These are phyloP conservation scores for Marasmius sp. DNA, from an alignment of 1,284 basidiomycete species.

Conservation along the genomic window DNA sequence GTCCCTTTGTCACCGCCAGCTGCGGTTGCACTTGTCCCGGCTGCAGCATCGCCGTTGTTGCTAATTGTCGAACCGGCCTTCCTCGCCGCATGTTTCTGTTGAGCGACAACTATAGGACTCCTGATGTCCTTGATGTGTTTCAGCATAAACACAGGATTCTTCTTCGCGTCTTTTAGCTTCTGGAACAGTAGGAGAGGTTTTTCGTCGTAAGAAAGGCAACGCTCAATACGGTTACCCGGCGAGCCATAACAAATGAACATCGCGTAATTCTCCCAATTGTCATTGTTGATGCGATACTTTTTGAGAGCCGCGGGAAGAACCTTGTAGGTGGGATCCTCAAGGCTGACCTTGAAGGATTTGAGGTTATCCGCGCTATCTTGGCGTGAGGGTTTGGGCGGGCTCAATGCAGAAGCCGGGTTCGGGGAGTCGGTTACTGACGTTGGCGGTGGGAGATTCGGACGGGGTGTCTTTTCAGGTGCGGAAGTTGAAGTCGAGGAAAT, in stretches of 20 bases:
- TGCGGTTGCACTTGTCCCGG: constrained; percentile 14
- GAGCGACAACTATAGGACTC: constrained; percentile 92
- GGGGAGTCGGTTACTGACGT: constrained; percentile 30
- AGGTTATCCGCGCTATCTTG: constrained; percentile 76
- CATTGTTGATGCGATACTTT: constrained; percentile 98
- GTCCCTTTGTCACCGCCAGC: constrained; percentile 32
- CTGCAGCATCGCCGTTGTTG: constrained; percentile 3
- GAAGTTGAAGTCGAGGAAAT: constrained; percentile 17
- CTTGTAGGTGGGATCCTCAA: constrained; percentile 98
- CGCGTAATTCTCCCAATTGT: constrained; percentile 98
- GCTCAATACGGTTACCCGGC: constrained; percentile 82
- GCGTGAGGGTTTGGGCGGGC: constrained; percentile 45
- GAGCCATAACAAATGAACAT: constrained; percentile 98
- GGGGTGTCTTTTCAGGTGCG: constrained; percentile 18
- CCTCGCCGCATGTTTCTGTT: constrained; percentile 88
- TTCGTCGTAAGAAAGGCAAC: constrained; percentile 97
- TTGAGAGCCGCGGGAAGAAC: constrained; percentile 96
- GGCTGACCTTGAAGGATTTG: constrained; percentile 85
- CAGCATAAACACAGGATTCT: constrained; percentile 98
- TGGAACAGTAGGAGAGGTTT: constrained; percentile 97
- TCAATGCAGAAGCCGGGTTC: constrained; percentile 22
- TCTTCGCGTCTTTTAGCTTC: constrained; percentile 94
- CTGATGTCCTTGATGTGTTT: constrained; percentile 98
- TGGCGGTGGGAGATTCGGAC: neutral
- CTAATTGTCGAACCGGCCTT: constrained; percentile 61